Percentiles rank a stretch among this genome's conserved stretches.
phyloP scores from a whole-genome alignment of 148 eudicot species.

The Polygonum maritimum region DNA sequence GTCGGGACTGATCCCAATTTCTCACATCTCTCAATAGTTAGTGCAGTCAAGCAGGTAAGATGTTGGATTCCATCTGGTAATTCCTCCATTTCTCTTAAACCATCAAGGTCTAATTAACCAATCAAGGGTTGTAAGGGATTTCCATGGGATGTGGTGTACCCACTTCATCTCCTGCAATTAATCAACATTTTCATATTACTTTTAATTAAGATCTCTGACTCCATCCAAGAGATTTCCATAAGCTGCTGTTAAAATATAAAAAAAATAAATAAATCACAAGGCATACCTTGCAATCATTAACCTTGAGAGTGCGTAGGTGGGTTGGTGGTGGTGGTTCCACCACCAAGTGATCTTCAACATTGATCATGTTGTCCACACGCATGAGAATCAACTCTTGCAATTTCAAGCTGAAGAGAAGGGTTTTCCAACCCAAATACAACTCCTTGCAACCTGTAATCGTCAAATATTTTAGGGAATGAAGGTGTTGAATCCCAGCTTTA shows the following conservation, averaged over 20 bases:
- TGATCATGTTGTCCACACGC: background rate
- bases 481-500: too few species aligned
- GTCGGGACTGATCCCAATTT: background rate
- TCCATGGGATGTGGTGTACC: background rate
- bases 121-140: background rate
- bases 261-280: background rate
- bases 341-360: background rate
- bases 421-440: background rate
- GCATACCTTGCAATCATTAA: background rate
- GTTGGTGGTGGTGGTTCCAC: background rate
- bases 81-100: background rate
- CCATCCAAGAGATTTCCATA: too few species aligned
- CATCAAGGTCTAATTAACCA: rapidly evolving
- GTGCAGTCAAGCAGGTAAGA: background rate
- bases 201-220: too few species aligned
- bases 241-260: background rate
- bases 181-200: too few species aligned
- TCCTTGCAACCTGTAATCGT: background rate
- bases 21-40: background rate
- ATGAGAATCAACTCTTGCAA: background rate
- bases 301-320: background rate
- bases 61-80: background rate
- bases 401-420: background rate
- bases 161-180: background rate
- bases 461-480: background rate